Evolutionary conservation across 2,329 filamentous ascomycete genomes (phyloP).

Genomic region (Incumbomyces delicatus): DNA sequence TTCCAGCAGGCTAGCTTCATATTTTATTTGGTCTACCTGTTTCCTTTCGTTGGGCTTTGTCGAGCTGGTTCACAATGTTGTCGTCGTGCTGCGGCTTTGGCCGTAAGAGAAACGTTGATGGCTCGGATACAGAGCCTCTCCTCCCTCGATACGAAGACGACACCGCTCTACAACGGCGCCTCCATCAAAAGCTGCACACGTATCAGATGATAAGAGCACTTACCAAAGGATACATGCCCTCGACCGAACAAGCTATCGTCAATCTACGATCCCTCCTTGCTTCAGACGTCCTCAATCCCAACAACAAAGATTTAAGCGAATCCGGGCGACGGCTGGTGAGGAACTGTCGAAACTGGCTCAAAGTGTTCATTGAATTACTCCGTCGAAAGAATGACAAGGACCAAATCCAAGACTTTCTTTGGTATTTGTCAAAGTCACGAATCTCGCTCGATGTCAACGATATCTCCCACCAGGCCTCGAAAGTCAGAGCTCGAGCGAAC

Average conservation of each 20-base stretch:
- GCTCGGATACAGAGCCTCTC: slow-evolving; percentile 63
- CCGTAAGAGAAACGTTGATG: slow-evolving; percentile 35
- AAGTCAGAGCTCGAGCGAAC: slow-evolving; percentile 59
- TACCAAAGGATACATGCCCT: slow-evolving; percentile 80
- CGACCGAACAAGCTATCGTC: slow-evolving; percentile 70
- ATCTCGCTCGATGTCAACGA: slow-evolving; percentile 58
- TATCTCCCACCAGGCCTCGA: slow-evolving; percentile 50
- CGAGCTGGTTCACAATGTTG: slow-evolving; percentile 28
- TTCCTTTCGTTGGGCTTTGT: background rate
- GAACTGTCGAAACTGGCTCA: slow-evolving; percentile 62
- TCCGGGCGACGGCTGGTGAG: slow-evolving; percentile 65
- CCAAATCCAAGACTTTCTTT: slow-evolving; percentile 85
- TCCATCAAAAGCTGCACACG: slow-evolving; percentile 75
- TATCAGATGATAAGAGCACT: slow-evolving; percentile 86
- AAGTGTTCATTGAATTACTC: slow-evolving; percentile 71
- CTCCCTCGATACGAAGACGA: slow-evolving; percentile 77
- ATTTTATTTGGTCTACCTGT: background rate
- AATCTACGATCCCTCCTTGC: slow-evolving; percentile 72
- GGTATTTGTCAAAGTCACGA: slow-evolving; percentile 68
- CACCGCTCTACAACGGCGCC: slow-evolving; percentile 62
- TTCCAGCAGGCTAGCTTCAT: no score
- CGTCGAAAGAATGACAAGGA: slow-evolving; percentile 73
- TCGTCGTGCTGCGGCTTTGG: slow-evolving; percentile 57
- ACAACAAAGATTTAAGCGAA: slow-evolving; percentile 63
- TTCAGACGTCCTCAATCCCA: slow-evolving; percentile 66